Conservation (phyloP, 495 filamentous ascomycete genomes). For the Penicillium manginii region DNA sequence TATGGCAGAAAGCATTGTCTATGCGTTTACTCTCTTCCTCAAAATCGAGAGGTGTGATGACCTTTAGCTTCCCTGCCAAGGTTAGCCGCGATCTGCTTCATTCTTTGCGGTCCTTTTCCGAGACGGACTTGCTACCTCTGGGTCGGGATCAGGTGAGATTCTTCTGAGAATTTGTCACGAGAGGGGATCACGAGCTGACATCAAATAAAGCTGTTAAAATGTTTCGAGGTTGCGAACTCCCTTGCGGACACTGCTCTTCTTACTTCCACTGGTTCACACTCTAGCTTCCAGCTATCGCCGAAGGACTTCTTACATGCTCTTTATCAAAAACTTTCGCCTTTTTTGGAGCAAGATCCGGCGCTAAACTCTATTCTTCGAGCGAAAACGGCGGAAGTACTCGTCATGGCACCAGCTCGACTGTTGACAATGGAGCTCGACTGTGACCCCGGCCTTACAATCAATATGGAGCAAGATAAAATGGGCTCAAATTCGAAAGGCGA, state of each 20-base stretch:
- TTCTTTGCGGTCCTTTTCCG: slow-evolving; percentile 27
- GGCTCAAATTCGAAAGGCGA: neutral
- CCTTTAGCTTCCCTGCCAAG: slow-evolving; percentile 70
- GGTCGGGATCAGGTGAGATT: slow-evolving; percentile 37
- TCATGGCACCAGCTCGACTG: slow-evolving; percentile 30
- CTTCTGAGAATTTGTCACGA: neutral
- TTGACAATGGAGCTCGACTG: slow-evolving; percentile 9
- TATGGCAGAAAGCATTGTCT: slow-evolving; percentile 70
- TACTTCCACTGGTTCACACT: neutral
- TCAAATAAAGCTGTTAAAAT: slow-evolving; percentile 32
- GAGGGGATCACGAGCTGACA: slow-evolving; percentile 4
- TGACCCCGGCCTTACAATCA: neutral
- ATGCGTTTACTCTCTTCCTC: slow-evolving; percentile 56
- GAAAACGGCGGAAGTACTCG: slow-evolving; percentile 36
- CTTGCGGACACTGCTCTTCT: slow-evolving; percentile 38
- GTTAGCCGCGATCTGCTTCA: slow-evolving; percentile 70
- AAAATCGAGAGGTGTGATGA: slow-evolving; percentile 61
- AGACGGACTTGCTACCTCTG: slow-evolving; percentile 34
- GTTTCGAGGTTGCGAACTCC: slow-evolving; percentile 40
- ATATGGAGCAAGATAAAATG: neutral
- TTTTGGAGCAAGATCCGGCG: slow-evolving; percentile 32
- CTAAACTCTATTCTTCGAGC: slow-evolving; percentile 33
- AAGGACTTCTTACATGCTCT: slow-evolving; percentile 37
- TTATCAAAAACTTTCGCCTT: slow-evolving; percentile 36
- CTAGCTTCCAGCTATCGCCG: slow-evolving; percentile 27